phyloP scores from a whole-genome alignment of 2,329 filamentous ascomycete genomes.

The Colletotrichum tropicicola region DNA sequence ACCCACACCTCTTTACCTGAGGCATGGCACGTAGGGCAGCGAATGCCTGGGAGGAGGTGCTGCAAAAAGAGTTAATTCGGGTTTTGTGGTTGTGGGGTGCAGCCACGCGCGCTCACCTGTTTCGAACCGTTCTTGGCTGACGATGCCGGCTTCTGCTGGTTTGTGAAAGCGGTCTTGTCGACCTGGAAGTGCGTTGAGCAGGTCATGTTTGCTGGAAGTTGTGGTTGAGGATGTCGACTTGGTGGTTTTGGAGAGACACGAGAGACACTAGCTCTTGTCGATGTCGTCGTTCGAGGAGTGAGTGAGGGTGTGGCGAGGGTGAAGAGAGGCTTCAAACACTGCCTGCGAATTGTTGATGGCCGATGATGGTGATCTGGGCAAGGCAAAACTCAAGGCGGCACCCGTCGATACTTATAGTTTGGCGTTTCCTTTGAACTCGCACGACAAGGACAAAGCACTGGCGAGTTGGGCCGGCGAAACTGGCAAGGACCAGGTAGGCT shows the following conservation, averaged over 20 bases:
- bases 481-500: constrained; percentile 26
- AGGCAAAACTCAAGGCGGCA: constrained; percentile 15
- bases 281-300: neutral
- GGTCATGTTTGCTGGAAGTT: constrained; percentile 18
- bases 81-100: neutral
- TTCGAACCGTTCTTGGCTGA: constrained; percentile 21
- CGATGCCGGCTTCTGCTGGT: constrained; percentile 20
- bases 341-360: constrained; percentile 6
- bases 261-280: neutral
- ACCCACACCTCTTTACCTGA: constrained; percentile 64
- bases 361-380: constrained; percentile 15
- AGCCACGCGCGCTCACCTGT: constrained; percentile 13
- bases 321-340: too few relatives aligned
- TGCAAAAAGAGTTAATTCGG: constrained; percentile 29
- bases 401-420: constrained; percentile 30
- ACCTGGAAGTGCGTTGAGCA: constrained; percentile 22
- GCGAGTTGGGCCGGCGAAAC: neutral
- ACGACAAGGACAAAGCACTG: constrained; percentile 27
- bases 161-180: constrained; percentile 16
- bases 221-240: neutral
- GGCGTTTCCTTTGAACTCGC: constrained; percentile 13
- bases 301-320: neutral
- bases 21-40: constrained; percentile 59
- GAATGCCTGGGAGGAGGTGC: constrained; percentile 56
- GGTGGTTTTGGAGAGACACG: neutral